These are phyloP conservation scores for Dimargaris verticillata DNA, from an alignment of 192 early-diverging fungal genomes.

Conservation along the genomic window DNA sequence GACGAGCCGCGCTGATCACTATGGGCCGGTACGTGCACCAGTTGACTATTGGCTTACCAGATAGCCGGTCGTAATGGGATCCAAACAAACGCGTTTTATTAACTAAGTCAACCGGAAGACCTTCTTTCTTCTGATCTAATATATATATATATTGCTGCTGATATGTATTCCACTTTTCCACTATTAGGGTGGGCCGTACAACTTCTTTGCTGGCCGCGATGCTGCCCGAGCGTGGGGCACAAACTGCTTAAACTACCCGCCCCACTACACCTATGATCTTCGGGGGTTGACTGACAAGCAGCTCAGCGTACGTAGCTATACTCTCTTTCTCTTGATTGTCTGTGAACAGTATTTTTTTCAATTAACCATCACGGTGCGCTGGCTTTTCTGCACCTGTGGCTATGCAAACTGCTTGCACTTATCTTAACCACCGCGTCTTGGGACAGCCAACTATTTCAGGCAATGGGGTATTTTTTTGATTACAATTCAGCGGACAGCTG, in stretches of 20 bases:
- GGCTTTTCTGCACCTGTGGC: not conserved
- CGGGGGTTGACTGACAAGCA: constrained; percentile 62
- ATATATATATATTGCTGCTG: constrained; percentile 7
- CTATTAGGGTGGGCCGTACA: constrained; percentile 52
- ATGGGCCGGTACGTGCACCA: constrained; percentile 58
- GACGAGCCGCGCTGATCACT: constrained; percentile 50
- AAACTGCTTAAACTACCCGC: constrained; percentile 65
- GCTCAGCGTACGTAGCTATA: constrained; percentile 37
- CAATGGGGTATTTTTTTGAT: constrained; percentile 10
- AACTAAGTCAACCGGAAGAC: not conserved
- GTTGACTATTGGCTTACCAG: no score
- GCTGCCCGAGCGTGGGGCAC: constrained; percentile 88
- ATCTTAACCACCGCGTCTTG: constrained; percentile 3
- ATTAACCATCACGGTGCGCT: not conserved
- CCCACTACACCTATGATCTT: constrained; percentile 85
- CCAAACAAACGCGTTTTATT: constrained; percentile 1
- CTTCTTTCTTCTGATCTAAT: not conserved
- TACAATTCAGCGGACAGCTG: not conserved
- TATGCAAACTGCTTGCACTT: not conserved
- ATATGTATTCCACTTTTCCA: not conserved
- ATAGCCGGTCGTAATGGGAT: not conserved
- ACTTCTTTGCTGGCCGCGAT: constrained; percentile 80
- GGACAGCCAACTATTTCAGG: not conserved
- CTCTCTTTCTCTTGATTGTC: not conserved
- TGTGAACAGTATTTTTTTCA: not conserved